Conservation (phyloP, 192 early-diverging fungal genomes). For the Dispira simplex region DNA sequence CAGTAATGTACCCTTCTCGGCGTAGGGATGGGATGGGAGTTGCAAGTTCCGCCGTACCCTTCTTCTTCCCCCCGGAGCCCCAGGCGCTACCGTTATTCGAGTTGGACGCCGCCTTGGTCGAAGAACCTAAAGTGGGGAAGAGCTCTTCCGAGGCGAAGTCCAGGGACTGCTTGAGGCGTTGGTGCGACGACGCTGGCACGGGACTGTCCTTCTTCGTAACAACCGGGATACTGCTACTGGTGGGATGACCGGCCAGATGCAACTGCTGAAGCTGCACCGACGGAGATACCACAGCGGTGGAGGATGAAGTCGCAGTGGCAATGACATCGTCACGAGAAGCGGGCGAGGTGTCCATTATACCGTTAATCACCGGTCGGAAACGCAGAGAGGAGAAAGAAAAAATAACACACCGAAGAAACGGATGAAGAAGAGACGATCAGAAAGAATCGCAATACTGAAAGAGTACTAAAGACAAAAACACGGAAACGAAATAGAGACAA, state of each 20-base stretch:
- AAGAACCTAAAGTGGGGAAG: constrained; percentile 59
- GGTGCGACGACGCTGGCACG: not conserved
- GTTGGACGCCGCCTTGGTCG: constrained; percentile 20
- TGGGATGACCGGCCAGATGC: not conserved
- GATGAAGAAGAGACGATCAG: too few species aligned
- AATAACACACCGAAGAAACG: too few species aligned
- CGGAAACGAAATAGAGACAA: too few species aligned
- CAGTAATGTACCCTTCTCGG: constrained; percentile 31
- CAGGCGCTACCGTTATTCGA: constrained; percentile 26
- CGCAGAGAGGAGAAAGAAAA: too few species aligned
- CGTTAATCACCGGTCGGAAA: not conserved
- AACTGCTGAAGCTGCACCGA: constrained; percentile 9
- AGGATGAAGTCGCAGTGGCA: not conserved
- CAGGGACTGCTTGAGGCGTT: constrained; percentile 6
- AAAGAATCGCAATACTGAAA: too few species aligned
- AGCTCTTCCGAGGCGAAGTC: constrained; percentile 47
- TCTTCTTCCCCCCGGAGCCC: constrained; percentile 18
- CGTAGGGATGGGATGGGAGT: constrained; percentile 20
- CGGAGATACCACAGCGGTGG: not conserved
- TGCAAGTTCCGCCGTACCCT: constrained; percentile 19
- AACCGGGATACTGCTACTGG: not conserved
- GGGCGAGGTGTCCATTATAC: constrained; percentile 7
- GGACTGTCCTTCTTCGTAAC: not conserved
- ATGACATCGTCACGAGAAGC: not conserved
- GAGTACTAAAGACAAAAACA: too few species aligned